Evolutionary conservation across 2,329 filamentous ascomycete species (phyloP).

Genomic region (Trichophyton equinum): DNA sequence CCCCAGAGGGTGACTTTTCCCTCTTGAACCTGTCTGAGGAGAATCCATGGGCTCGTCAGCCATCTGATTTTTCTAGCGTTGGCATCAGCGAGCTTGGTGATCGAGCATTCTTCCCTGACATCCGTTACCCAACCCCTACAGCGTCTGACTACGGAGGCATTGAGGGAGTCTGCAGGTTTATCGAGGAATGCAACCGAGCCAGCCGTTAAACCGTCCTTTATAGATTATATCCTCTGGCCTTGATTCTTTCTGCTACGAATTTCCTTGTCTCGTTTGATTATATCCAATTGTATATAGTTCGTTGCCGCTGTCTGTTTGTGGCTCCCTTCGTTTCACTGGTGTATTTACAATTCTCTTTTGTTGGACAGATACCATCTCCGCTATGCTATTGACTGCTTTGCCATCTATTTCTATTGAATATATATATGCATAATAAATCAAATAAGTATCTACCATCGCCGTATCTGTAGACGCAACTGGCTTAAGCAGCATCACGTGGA

Average conservation of each 20-base stretch:
- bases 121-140: conserved; percentile 20
- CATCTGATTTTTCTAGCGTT: conserved; percentile 46
- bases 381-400: background rate
- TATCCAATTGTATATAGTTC: conserved; percentile 4
- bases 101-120: conserved; percentile 28
- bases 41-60: conserved; percentile 43
- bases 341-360: conserved; percentile 3
- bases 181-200: conserved; percentile 49
- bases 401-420: too few relatives aligned
- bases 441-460: too few relatives aligned
- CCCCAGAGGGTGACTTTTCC: conserved; percentile 27
- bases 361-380: background rate
- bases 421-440: too few relatives aligned
- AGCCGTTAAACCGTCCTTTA: conserved; percentile 18
- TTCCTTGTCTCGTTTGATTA: conserved; percentile 5
- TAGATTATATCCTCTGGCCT: background rate
- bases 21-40: conserved; percentile 32
- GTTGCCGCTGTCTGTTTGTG: background rate
- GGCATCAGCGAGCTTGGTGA: conserved; percentile 41
- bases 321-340: conserved; percentile 3
- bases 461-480: too few relatives aligned
- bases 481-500: background rate
- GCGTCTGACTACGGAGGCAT: conserved; percentile 48
- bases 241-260: conserved; percentile 3
- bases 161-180: conserved; percentile 54